Evolutionary conservation across 1,284 basidiomycete genomes (phyloP), one percentile per base, ranked within the genome.

Genomic region (Bjerkandera adusta): DNA sequence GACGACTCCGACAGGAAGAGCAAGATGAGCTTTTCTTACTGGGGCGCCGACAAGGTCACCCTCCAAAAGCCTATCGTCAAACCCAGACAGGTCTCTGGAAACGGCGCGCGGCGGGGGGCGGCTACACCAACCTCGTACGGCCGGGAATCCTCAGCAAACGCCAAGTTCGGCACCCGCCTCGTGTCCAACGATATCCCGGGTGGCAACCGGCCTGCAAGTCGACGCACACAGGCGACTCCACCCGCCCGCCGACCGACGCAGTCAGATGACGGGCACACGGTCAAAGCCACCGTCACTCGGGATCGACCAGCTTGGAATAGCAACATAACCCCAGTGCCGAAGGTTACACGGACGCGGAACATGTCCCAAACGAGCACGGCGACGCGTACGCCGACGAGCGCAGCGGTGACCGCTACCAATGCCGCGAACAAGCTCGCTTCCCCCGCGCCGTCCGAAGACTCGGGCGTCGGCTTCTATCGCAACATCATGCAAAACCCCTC

Each of bases 21-120:
- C 71, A 91, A 91, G 66, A 91, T 91, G 89, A 88, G 85, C 68
- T 91, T 91, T 67, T 92, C 89, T 2, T 91, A 91, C 62, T 91
- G 88, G 89, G 88, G 88, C 21, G 89, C 89, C 16, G 88, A 91
- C 70, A 89, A 89, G 65, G 77, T 91, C 57, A 91, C 89, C 1
- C 79, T 91, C 24, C 86, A 89, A 63, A 86, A 88, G 59, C 85
- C 88, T 4, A 63, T 80, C 29, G 63, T 81, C 57, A 83, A 83
- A 62, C 71, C 74, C 42, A 72, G 71, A 51, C 64, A 63, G 35
- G 55, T 61, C 18, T 36, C 63, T 7, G 66, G 65, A 32, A 66
- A 66, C 27, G 68, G 69, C 43, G 58, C 68, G 20, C 66, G 82
- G 51, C 70, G 81, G 49, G 73, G 73, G 35, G 74, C 70, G 33